These are phyloP conservation scores for Phytophthora hybrid DNA, from an alignment of 352 stramenopile genomes.

Conservation along the genomic window DNA sequence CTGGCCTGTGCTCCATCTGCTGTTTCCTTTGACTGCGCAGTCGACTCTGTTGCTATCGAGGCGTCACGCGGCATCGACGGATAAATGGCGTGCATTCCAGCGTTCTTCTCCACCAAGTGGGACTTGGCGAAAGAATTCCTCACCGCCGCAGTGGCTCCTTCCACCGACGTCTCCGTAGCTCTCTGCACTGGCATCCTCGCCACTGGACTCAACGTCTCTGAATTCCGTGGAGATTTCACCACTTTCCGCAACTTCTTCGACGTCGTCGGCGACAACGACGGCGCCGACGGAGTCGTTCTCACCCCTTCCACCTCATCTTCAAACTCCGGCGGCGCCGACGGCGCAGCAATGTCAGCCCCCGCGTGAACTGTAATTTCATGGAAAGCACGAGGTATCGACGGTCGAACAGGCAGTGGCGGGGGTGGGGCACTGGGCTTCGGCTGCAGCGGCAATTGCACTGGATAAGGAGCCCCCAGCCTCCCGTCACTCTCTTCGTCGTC, in stretches of 20 bases:
- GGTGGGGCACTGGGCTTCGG: slow-evolving; percentile 29
- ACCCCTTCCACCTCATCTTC: slow-evolving; percentile 28
- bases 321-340: slow-evolving; percentile 43
- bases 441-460: slow-evolving; percentile 5
- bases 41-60: neutral
- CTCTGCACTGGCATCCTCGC: slow-evolving; percentile 21
- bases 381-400: slow-evolving; percentile 37
- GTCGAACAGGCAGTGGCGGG: slow-evolving; percentile 14
- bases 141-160: slow-evolving; percentile 44
- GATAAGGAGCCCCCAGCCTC: neutral
- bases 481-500: slow-evolving; percentile 20
- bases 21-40: slow-evolving; percentile 13
- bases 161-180: slow-evolving; percentile 18
- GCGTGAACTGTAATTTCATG: slow-evolving; percentile 34
- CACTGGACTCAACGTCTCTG: slow-evolving; percentile 32
- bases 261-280: slow-evolving; percentile 55
- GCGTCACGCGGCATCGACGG: slow-evolving; percentile 41
- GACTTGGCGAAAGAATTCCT: slow-evolving; percentile 62
- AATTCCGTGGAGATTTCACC: slow-evolving; percentile 19
- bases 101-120: slow-evolving; percentile 41
- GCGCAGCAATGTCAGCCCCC: slow-evolving; percentile 5
- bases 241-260: slow-evolving; percentile 52
- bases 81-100: slow-evolving; percentile 47
- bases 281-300: slow-evolving; percentile 38
- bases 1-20: slow-evolving; percentile 14